Percentiles rank a stretch among this genome's conserved stretches.
Conservation (phyloP, 257 asterid species). For the Solanum pinnatisectum region DNA sequence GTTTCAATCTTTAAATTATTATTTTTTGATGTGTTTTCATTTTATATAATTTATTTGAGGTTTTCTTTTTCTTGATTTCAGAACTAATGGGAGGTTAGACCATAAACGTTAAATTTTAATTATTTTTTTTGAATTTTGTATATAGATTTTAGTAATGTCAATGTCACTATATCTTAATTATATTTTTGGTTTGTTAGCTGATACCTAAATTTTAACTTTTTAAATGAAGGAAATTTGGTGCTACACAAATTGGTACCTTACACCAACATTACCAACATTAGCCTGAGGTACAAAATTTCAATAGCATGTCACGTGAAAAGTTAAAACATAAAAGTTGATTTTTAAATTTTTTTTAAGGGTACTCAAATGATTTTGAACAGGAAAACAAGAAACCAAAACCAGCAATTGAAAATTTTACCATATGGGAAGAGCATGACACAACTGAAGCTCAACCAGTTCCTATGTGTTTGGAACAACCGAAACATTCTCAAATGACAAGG, state of each 20-base stretch:
- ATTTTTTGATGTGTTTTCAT: background rate
- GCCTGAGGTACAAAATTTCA: conserved; percentile 20
- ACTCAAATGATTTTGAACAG: background rate
- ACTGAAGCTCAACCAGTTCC: conserved; percentile 52
- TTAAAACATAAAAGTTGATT: background rate
- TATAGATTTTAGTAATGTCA: background rate
- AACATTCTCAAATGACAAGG: conserved; percentile 24
- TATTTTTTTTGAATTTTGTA: background rate
- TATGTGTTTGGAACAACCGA: conserved; percentile 61
- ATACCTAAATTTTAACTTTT: background rate
- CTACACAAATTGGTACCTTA: conserved; percentile 51
- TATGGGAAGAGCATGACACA: conserved; percentile 28
- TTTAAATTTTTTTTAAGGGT: background rate
- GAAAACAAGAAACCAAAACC: conserved; percentile 23
- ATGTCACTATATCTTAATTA: background rate
- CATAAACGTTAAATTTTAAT: background rate
- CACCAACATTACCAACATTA: conserved; percentile 16
- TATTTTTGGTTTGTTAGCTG: background rate
- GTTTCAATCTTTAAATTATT: background rate
- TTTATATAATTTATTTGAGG: background rate
- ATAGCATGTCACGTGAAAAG: background rate
- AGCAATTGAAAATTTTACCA: conserved; percentile 1
- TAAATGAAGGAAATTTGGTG: conserved; percentile 36
- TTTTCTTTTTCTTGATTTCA: conserved; percentile 11
- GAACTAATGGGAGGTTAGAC: conserved; percentile 37